Evolutionary conservation across 768 basidiomycete genomes (phyloP), one percentile per base, ranked within the genome.

Genomic region (Tephrocybe rancida): DNA sequence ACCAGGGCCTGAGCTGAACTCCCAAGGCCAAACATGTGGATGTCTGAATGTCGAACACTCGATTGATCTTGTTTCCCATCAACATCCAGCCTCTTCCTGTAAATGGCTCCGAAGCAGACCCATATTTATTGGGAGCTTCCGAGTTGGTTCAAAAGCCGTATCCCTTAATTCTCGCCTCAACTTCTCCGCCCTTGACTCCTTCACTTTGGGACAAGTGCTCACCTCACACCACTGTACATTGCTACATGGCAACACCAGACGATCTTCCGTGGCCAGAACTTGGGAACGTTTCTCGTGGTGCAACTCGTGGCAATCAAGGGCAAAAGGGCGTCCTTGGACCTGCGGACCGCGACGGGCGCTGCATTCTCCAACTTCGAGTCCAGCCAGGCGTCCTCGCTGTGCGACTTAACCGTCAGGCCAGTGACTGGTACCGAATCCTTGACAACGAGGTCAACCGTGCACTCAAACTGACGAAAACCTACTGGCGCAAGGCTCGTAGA

Each of bases 261-360:
- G 89, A 92, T 77, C 79, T 91, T 50, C 89, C 89, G 21, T 92
- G 89, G 89, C 89, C 89, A 58, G 89, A 92, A 70, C 78, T 90
- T 56, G 90, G 89, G 57, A 92, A 91, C 64, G 88, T 92, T 59
- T 90, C 90, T 50, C 82, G 89, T 52, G 89, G 90, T 44, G 90
- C 90, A 22, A 91, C 90, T 45, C 72, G 90, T 66, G 89, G 89
- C 55, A 92, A 92, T 70, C 90, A 91, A 77, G 90, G 90, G 44
- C 88, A 90, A 67, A 92, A 92, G 66, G 90, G 90, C 57, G 86
- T 85, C 39, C 72, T 91, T 27, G 83, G 87, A 18, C 77, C 83
- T 53, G 76, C 88, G 21, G 88, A 90, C 73, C 73, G 78, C 48
- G 87, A 89, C 26, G 89, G 87, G n/a, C 86, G 89, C 57, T 85